phyloP scores from a whole-genome alignment of 2,329 filamentous ascomycete species.

The Cytospora piceae region DNA sequence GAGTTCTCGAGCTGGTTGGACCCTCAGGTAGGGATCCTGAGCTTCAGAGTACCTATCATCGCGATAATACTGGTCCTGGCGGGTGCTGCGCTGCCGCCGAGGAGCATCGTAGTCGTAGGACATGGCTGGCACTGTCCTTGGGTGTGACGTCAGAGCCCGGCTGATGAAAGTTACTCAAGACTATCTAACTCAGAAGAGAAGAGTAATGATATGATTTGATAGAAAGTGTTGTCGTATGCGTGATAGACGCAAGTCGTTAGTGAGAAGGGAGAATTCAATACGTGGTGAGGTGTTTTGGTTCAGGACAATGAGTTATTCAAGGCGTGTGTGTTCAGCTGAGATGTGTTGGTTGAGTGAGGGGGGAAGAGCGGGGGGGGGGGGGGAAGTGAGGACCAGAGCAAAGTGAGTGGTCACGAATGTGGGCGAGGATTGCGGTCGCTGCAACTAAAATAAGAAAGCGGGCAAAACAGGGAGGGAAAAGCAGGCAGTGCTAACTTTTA shows the following conservation, averaged over 20 bases:
- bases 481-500: conserved; percentile 7
- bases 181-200: neutral
- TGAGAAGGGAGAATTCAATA: conserved; percentile 4
- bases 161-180: conserved; percentile 2
- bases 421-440: conserved; percentile 15
- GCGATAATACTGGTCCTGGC: conserved; percentile 51
- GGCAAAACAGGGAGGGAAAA: conserved; percentile 13
- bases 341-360: conserved; percentile 18
- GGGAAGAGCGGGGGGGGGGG: neutral
- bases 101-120: conserved; percentile 60
- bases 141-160: conserved; percentile 28
- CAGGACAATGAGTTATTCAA: conserved; percentile 15
- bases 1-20: conserved; percentile 54
- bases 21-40: conserved; percentile 53
- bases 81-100: conserved; percentile 49
- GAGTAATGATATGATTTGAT: neutral
- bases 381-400: neutral
- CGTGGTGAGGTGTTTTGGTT: conserved; percentile 16
- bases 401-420: conserved; percentile 11
- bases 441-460: conserved; percentile 28
- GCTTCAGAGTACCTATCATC: conserved; percentile 60
- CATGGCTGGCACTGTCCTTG: conserved; percentile 39
- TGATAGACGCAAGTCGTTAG: conserved; percentile 5
- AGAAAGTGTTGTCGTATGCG: neutral
- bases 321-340: conserved; percentile 14